Base-by-base conservation (phyloP, 441 rosid genomes). In the Adansonia grandidieri region DNA sequence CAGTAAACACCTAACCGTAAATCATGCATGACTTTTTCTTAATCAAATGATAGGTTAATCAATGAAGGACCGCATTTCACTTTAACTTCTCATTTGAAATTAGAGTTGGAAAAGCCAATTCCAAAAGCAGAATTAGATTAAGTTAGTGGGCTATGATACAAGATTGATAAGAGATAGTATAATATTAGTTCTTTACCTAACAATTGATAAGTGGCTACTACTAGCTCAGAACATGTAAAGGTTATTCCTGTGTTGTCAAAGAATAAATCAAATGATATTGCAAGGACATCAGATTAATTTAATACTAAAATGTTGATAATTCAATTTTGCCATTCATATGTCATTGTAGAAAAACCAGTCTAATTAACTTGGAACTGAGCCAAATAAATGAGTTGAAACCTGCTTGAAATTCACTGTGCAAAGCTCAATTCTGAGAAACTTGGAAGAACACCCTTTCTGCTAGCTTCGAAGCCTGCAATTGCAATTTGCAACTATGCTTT, bases 401-500 rank as follows among this genome's bases (percentile, higher is more conserved):
- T 28, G 20, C 63, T 19, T 19, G 63, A 58, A 20, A 1, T 58
- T 60, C 64, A 60, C 48, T 8, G 58, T 50, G 11, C 28, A 69
- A 47, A 50, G n/a, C n/a, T 22, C 74, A 9, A 4, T 60, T 65
- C 48, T 37, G 22, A 54, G 22, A 54, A 54, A 15, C 58, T 53
- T 51, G 56, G n/a, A 54, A n/a, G 42, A 37, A 37, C 42, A 37
- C 42, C 42, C 9, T 19, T 40, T 48, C 17, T 68, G 22, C 40
- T 13, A 47, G 56, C 76, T 56, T 15, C 6, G 3, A 9, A 9
- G 57, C 17, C 68, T 58, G 54, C 65, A 44, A 60, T 7, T 37
- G 42, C 42, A 37, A 37, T 37, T 7, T 56, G 19, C 60, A 57
- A 68, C 7, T 60, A 87, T 85, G 88, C 81, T 85, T 56, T 81